Evolutionary conservation across 495 filamentous ascomycete genomes (phyloP), one percentile per base, ranked within the genome.

Genomic region (Chaetomium fimeti): DNA sequence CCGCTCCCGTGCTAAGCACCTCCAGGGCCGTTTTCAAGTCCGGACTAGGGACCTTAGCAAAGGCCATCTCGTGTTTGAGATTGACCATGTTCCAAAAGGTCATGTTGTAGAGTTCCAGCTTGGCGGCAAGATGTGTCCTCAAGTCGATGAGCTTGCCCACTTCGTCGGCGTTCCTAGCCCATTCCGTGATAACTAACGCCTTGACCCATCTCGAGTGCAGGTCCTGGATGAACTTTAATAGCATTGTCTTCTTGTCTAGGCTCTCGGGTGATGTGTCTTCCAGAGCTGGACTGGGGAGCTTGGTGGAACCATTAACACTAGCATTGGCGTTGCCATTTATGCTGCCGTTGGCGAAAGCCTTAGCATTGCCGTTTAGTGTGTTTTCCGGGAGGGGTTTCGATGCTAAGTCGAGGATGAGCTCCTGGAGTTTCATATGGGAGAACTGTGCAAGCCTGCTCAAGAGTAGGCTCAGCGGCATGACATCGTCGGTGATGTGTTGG

Each of bases 21-120:
- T 96, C 86, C 32, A 97, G 75, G 8, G 95, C 95, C 3, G 95
- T 97, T 74, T 86, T 88, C 27, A 98, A 78, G 75, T 98, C 94
- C 2, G 94, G 94, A 71, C 91, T 93, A 13, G 89, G 90, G 53
- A 95, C 79, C 72, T 90, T 81, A 61, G 85, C 84, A 62, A 75
- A 78, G 25, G 81, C 79, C 57, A 94, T 81, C 58, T 86, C 82
- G 64, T 83, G 75, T 75, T 94, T 93, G 66, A 91, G 78, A 38
- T 89, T 81, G 51, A 86, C 85, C 61, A 96, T 76, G 62, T 81
- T 81, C 58, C 83, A 78, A 18, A 87, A 77, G 22, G 86, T 82
- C 9, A 76, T 68, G 36, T 81, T 72, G 66, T 89, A 91, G 43
- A 80, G 72, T 29, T 76, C 70, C 54, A 84, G 78, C 69, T 91